Conservation (phyloP, 2,329 filamentous ascomycete genomes). For the Verticillium tricorpus region DNA sequence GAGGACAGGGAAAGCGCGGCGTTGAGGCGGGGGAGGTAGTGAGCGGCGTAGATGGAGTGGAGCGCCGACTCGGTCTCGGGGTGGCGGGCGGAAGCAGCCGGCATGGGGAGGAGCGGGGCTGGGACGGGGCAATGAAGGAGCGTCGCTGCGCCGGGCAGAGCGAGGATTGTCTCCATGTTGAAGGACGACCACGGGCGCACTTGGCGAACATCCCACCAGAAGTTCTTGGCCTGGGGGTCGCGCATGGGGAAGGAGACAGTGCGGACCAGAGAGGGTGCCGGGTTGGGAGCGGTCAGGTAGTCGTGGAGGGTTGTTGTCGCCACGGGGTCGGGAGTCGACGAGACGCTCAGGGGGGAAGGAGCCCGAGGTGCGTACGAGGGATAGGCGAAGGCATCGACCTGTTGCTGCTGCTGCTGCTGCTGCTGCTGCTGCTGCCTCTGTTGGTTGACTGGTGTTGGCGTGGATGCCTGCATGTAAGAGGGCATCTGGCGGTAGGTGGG, state of each 20-base stretch:
- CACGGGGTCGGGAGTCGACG: conserved; percentile 38
- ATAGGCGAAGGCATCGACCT: conserved; percentile 40
- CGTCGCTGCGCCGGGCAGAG: conserved; percentile 66
- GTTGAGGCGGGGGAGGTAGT: conserved; percentile 85
- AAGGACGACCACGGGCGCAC: conserved; percentile 80
- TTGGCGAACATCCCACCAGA: conserved; percentile 95
- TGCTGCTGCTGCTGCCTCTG: conserved; percentile 3
- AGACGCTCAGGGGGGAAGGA: conserved; percentile 35
- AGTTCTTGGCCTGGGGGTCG: conserved; percentile 71
- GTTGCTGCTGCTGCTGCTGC: background rate
- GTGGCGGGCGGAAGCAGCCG: conserved; percentile 54
- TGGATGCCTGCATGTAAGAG: conserved; percentile 37
- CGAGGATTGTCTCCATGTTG: conserved; percentile 65
- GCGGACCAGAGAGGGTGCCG: conserved; percentile 75
- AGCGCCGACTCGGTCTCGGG: conserved; percentile 77
- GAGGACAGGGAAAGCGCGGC: conserved; percentile 74
- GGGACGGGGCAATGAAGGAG: conserved; percentile 69
- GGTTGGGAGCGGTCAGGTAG: conserved; percentile 77
- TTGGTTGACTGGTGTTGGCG: conserved; percentile 16
- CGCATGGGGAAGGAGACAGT: conserved; percentile 66
- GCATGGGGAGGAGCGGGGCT: conserved; percentile 54
- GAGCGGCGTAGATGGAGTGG: conserved; percentile 67
- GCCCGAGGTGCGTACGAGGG: conserved; percentile 41
- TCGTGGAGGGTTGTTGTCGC: conserved; percentile 66
- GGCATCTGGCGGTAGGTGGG: conserved; percentile 80